phyloP scores from a whole-genome alignment of 352 stramenopile genomes.

The Pythium chondricola region DNA sequence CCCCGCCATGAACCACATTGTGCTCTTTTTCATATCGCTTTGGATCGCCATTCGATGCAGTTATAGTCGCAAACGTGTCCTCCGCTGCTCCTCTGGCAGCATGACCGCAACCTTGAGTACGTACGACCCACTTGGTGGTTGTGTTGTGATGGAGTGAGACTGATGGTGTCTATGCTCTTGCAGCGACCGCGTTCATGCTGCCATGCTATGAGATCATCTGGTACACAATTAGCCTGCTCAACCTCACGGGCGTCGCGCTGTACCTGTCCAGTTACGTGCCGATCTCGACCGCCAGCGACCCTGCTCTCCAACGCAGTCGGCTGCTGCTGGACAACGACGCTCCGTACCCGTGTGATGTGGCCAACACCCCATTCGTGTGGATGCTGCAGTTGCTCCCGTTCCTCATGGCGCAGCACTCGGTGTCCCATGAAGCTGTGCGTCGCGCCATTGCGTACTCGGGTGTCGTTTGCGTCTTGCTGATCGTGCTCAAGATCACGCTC shows the following conservation, averaged over 20 bases:
- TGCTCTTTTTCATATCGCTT: constrained; percentile 59
- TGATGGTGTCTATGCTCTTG: constrained; percentile 2
- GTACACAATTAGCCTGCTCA: constrained; percentile 71
- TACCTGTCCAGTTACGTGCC: constrained; percentile 47
- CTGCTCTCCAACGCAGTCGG: constrained; percentile 3
- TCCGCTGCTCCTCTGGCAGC: constrained; percentile 46
- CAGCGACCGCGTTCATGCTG: constrained; percentile 83
- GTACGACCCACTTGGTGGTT: constrained; percentile 4
- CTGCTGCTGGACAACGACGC: constrained; percentile 15
- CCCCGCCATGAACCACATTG: constrained; percentile 54
- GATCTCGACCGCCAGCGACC: not conserved
- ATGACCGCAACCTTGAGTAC: constrained; percentile 73
- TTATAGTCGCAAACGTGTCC: constrained; percentile 60
- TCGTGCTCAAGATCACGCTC: constrained; percentile 55
- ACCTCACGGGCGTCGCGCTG: constrained; percentile 39
- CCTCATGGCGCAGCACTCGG: constrained; percentile 80
- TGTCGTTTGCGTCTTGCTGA: constrained; percentile 40
- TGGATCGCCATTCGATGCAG: constrained; percentile 77
- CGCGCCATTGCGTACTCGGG: constrained; percentile 72
- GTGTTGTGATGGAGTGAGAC: not conserved
- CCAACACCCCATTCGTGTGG: constrained; percentile 58
- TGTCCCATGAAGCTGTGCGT: constrained; percentile 67
- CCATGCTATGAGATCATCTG: constrained; percentile 82
- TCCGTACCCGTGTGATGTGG: constrained; percentile 49
- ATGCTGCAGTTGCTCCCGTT: constrained; percentile 73